Percentiles rank a stretch among this genome's conserved stretches.
phyloP scores from a whole-genome alignment of 106 monocot species.

The Agapanthus africanus region DNA sequence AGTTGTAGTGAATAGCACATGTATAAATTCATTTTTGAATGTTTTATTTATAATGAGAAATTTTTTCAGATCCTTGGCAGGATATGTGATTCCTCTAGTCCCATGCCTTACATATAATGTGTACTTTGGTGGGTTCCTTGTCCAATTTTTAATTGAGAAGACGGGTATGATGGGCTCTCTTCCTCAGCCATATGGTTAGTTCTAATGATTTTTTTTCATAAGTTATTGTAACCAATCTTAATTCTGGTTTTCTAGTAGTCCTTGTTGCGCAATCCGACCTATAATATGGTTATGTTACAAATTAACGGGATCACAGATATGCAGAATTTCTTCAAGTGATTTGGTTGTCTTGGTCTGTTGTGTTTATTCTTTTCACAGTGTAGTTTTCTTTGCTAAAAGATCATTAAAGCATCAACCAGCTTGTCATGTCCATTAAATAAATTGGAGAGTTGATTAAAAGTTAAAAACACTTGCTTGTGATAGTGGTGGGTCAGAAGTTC shows the following conservation, averaged over 20 bases:
- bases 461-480: background rate
- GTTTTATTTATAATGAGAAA: slow-evolving; percentile 13
- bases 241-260: background rate
- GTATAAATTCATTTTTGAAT: slow-evolving; percentile 1
- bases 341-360: background rate
- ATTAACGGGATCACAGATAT: background rate
- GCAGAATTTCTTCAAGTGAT: background rate
- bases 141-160: slow-evolving; percentile 95
- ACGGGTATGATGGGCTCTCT: slow-evolving; percentile 99
- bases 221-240: background rate
- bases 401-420: background rate
- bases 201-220: background rate
- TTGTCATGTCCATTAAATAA: background rate
- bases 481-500: background rate
- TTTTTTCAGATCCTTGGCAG: slow-evolving; percentile 62
- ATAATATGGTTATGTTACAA: background rate
- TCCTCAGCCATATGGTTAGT: slow-evolving; percentile 86
- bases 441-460: background rate
- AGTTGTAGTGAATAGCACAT: background rate
- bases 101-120: slow-evolving; percentile 59
- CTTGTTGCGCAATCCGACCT: background rate
- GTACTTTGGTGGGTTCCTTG: slow-evolving; percentile 79
- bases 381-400: background rate
- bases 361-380: background rate
- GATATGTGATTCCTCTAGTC: slow-evolving; percentile 61